Base-by-base conservation (phyloP, 345 rosid species). In the Nephelium lappaceum region DNA sequence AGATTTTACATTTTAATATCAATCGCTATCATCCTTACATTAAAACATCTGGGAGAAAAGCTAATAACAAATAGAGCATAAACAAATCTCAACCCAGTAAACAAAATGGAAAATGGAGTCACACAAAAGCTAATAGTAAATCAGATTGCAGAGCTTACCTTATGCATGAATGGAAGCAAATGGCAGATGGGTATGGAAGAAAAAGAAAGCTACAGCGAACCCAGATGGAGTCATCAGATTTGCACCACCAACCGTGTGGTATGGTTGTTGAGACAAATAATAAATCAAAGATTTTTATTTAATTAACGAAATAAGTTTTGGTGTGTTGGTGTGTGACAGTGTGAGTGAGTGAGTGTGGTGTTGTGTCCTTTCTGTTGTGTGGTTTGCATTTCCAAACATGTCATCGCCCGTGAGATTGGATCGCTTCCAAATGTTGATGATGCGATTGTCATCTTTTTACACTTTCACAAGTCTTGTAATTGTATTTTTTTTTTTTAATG, bases 81-180 rank as follows among this genome's bases (percentile, higher is more conserved):
- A 11, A n/a, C 10, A 18, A 60, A 49, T 6, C 21, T 38, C 8
- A 39, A 11, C 60, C 64, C 11, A 58, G 11, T 9, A 3, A 18
- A 57, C 31, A 31, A 41, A 49, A 23, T 42, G 1, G 12, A 41
- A 27, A 42, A 55, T 23, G 24, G 64, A 47, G 43, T 27, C 68
- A 5, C 5, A 60, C 11, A 60, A 5, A 43, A 38, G 25, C 65
- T 58, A 23, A 31, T 7, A 11, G 51, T 7, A 67, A 74, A 77
- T 71, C 24, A 31, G 63, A 38, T 43, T 41, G 45, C 60, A 65
- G 23, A 57, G 77, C 79, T 80, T 19, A 73, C 67, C 74, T 21
- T 5, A 47, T 55, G 55, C 73, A 72, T 43, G 38, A 6, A 66
- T 55, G 38, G 15, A 36, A 15, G 58, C 18, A 76, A 78, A 60